Evolutionary conservation across 352 stramenopile species (phyloP), one percentile per base, ranked within the genome.

Genomic region (Globisporangium lucens): DNA sequence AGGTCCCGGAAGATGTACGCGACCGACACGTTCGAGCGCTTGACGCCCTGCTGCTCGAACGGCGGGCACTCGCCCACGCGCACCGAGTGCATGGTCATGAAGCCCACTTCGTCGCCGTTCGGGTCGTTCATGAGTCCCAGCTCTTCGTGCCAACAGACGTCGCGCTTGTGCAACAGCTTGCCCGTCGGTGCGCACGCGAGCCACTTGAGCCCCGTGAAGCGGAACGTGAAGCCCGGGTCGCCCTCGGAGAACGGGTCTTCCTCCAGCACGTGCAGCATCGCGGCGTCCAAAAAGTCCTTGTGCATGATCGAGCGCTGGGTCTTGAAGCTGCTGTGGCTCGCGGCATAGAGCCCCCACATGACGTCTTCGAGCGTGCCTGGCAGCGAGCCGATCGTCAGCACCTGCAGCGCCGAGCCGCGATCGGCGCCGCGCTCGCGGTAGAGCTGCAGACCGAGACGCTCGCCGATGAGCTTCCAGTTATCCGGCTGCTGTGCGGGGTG

Each of bases 241-340:
- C 84, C 75, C 46, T 88, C 79, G 20, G 66, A 75, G 65, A 77
- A 80, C 52, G 79, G 70, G n/a, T 89, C 78, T 33, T 80, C 68
- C 17, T 89, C 75, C 4, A 89, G 61, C 35, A 89, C 80, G 52
- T 87, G 78, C 43, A 91, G 65, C 72, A 89, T 76, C 17, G 76
- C 72, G 8, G 76, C 74, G 58, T 91, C 83, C 24, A 91, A 57
- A 53, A 75, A 88, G 60, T 85, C 81, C 27, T 63, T 64, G 66
- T 89, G 83, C 71, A 89, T 79, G 61, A 91, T 89, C 56, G 76
- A 74, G 8, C 78, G 80, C 69, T 91, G 79, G 9, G 81, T 87
- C 73, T 89, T 86, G 65, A 86, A 76, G 13, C 70, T 51, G 8
- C 69, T 68, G 60, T 77, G 86, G 55, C 70, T 78, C 20, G 74